Percentiles rank a stretch among this genome's conserved stretches.
Evolutionary conservation across 129 eudicot species (phyloP).

Genomic region (Helichrysum umbraculigerum): DNA sequence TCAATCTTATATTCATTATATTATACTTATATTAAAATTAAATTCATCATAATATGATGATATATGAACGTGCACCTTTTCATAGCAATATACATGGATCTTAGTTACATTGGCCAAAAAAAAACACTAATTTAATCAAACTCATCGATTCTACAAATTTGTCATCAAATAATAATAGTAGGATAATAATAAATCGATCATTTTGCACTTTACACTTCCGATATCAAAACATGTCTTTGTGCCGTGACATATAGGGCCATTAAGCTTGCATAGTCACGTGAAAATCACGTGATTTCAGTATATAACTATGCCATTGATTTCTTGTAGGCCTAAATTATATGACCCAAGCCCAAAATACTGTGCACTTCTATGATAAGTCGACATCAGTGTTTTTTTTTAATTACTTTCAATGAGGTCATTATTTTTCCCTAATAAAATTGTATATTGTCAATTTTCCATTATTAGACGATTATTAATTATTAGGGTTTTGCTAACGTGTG

Average conservation of each 20-base stretch:
- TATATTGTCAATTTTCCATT: conserved; percentile 13
- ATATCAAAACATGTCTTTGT: conserved; percentile 11
- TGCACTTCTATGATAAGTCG: conserved; percentile 18
- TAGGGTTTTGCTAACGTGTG: too few species aligned
- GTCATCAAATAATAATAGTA: too few species aligned
- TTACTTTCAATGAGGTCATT: background rate
- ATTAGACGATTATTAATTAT: background rate
- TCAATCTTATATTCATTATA: too few species aligned
- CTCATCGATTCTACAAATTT: too few species aligned
- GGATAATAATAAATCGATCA: background rate
- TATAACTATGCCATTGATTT: conserved; percentile 6
- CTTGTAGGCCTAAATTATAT: conserved; percentile 24
- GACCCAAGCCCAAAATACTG: conserved; percentile 35
- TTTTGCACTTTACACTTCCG: background rate
- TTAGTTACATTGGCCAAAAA: too few species aligned
- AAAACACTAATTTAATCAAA: background rate
- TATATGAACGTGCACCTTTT: too few species aligned
- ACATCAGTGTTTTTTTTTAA: conserved; percentile 12
- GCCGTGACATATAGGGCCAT: conserved; percentile 28
- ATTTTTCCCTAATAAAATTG: too few species aligned
- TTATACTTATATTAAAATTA: too few species aligned
- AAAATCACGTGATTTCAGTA: conserved; percentile 16
- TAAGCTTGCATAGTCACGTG: conserved; percentile 21
- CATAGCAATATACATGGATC: too few species aligned
- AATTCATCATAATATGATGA: too few species aligned